Conservation (phyloP, 2,329 filamentous ascomycete species). For the Claviceps pazoutovae region DNA sequence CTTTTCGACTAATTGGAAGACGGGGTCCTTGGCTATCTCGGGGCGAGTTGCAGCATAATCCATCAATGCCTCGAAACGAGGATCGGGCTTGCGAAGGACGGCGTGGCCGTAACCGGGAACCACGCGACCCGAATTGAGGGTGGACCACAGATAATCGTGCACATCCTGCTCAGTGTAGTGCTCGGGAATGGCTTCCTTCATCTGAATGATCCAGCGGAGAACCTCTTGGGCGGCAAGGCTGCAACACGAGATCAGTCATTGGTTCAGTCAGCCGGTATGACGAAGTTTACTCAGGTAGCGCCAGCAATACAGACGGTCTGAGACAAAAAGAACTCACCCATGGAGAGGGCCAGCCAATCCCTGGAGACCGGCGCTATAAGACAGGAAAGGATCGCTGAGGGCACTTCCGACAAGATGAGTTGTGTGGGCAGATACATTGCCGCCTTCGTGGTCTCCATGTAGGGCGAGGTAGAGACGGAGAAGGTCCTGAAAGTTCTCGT, state of each 20-base stretch:
- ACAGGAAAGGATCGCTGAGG: conserved; percentile 86
- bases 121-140: conserved; percentile 84
- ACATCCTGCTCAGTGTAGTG: conserved; percentile 71
- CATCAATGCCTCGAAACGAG: conserved; percentile 92
- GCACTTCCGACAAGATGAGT: conserved; percentile 93
- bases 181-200: conserved; percentile 76
- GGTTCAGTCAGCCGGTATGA: not conserved
- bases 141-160: conserved; percentile 80
- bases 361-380: conserved; percentile 89
- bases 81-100: conserved; percentile 91
- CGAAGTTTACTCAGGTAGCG: not conserved
- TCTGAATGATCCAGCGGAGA: conserved; percentile 88
- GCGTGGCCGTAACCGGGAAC: conserved; percentile 93
- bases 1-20: conserved; percentile 88
- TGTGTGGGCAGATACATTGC: conserved; percentile 90
- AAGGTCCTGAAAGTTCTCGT: conserved; percentile 91
- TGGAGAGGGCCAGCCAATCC: conserved; percentile 74
- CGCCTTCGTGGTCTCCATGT: conserved; percentile 95
- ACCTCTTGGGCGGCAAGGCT: conserved; percentile 91
- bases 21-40: conserved; percentile 72
- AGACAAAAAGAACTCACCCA: conserved; percentile 30
- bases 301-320: not conserved
- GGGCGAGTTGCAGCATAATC: conserved; percentile 79
- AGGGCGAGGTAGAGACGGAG: conserved; percentile 88
- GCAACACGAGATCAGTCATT: not conserved